Percentiles rank a stretch among this genome's conserved stretches.
Conservation (phyloP, 768 basidiomycete species). For the Pholiota conissans region DNA sequence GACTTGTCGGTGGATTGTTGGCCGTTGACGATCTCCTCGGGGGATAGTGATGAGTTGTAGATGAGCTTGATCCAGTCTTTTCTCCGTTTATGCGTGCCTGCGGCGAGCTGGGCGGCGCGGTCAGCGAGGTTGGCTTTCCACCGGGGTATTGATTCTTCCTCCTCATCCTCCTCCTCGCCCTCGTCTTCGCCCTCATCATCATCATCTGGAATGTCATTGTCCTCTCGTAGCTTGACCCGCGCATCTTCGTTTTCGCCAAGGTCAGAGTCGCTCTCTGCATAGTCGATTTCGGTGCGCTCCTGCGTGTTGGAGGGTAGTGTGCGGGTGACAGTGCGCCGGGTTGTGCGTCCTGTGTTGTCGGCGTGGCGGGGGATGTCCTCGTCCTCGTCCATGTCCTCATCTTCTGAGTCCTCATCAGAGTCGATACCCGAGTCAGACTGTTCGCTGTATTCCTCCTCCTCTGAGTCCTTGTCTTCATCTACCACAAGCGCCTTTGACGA, state of each 20-base stretch:
- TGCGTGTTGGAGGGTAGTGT: constrained; percentile 37
- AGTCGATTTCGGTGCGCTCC: constrained; percentile 50
- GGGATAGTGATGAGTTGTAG: constrained; percentile 68
- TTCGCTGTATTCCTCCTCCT: constrained; percentile 19
- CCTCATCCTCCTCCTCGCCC: constrained; percentile 52
- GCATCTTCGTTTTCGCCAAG: constrained; percentile 46
- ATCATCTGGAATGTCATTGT: constrained; percentile 47
- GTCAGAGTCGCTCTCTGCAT: constrained; percentile 82
- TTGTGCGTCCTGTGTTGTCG: constrained; percentile 52
- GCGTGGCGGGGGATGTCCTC: constrained; percentile 23
- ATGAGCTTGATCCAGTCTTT: constrained; percentile 87
- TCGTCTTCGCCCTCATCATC: constrained; percentile 42
- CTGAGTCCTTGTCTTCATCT: constrained; percentile 22
- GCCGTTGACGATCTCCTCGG: constrained; percentile 62
- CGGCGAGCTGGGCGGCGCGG: constrained; percentile 40
- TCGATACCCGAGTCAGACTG: constrained; percentile 27
- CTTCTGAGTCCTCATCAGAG: constrained; percentile 33
- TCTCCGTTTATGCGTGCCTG: constrained; percentile 38
- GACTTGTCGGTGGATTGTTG: constrained; percentile 31
- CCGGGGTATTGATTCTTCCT: constrained; percentile 44
- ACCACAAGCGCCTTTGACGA: constrained; percentile 72
- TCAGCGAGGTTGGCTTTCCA: constrained; percentile 74
- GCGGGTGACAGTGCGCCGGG: constrained; percentile 45
- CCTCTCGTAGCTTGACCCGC: constrained; percentile 46
- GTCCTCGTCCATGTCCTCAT: constrained; percentile 23